Evolutionary conservation across 306 rosid species (phyloP).

Genomic region (Datisca glomerata): DNA sequence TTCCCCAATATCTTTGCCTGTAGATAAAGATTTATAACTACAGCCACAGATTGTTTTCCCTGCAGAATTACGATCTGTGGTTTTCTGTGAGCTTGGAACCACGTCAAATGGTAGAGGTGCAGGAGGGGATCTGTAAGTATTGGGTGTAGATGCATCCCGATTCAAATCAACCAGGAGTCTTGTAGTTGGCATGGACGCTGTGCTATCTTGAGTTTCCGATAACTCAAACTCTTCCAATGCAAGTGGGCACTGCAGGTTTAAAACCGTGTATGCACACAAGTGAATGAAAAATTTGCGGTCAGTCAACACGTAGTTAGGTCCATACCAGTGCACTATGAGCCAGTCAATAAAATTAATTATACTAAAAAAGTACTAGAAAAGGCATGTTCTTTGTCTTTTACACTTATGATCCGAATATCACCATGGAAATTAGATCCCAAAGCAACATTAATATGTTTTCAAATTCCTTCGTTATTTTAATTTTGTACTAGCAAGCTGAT

Average conservation of each 20-base stretch:
- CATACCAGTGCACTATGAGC: too few species aligned
- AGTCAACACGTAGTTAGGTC: too few species aligned
- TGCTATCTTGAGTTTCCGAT: slow-evolving; percentile 27
- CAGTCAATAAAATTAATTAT: too few species aligned
- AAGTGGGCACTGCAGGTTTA: slow-evolving; percentile 59
- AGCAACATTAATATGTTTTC: too few species aligned
- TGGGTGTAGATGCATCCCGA: slow-evolving; percentile 49
- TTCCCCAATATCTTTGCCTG: slow-evolving; percentile 45
- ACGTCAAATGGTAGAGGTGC: slow-evolving; percentile 64
- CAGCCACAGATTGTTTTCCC: slow-evolving; percentile 36
- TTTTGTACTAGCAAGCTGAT: too few species aligned
- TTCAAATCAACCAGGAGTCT: slow-evolving; percentile 40
- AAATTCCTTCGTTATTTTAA: too few species aligned
- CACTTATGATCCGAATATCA: too few species aligned
- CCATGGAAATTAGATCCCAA: too few species aligned
- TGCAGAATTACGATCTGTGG: slow-evolving; percentile 40
- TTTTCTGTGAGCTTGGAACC: slow-evolving; percentile 38
- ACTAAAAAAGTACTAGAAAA: too few species aligned
- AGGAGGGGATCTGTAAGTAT: slow-evolving; percentile 74
- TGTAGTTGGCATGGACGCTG: slow-evolving; percentile 30
- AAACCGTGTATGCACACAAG: too few species aligned
- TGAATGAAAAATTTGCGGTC: slow-evolving; percentile 2
- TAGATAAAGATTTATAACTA: slow-evolving; percentile 38
- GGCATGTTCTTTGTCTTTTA: too few species aligned
- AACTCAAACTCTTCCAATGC: slow-evolving; percentile 46